Conservation (phyloP, 2,329 filamentous ascomycete genomes). For the Ophiosphaerella narmari region DNA sequence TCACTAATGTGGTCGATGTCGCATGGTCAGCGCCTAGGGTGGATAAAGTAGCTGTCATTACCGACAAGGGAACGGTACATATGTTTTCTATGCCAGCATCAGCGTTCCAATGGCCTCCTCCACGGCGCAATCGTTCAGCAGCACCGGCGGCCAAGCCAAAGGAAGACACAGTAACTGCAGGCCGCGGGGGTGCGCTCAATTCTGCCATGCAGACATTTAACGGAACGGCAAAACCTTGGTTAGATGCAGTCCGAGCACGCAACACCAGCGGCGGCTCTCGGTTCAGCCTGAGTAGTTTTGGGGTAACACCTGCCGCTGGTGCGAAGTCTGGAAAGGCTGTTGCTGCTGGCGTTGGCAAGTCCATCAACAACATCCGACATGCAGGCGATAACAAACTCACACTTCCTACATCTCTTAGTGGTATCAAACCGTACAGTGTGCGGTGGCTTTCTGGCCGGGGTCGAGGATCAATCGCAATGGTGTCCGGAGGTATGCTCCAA, state of each 20-base stretch:
- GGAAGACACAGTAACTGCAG: conserved; percentile 40
- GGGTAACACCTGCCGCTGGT: conserved; percentile 48
- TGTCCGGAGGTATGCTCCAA: conserved; percentile 69
- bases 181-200: conserved; percentile 39
- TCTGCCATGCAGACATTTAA: conserved; percentile 51
- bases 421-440: conserved; percentile 64
- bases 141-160: conserved; percentile 27
- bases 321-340: conserved; percentile 74
- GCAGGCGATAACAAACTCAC: conserved; percentile 76
- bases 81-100: conserved; percentile 83
- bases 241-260: conserved; percentile 44
- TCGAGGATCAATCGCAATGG: conserved; percentile 66
- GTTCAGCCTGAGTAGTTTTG: conserved; percentile 44
- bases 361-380: conserved; percentile 72
- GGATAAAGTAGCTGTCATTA: conserved; percentile 85
- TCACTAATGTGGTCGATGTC: conserved; percentile 87
- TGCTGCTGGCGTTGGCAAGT: conserved; percentile 74
- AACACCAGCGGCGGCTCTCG: conserved; percentile 37
- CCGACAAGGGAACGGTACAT: conserved; percentile 93
- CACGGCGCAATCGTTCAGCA: conserved; percentile 49
- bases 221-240: conserved; percentile 48
- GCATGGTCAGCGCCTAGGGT: conserved; percentile 82
- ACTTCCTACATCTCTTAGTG: conserved; percentile 61
- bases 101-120: conserved; percentile 86
- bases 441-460: conserved; percentile 68